phyloP scores from a whole-genome alignment of 768 basidiomycete species.

The Pulveroboletus sp. region DNA sequence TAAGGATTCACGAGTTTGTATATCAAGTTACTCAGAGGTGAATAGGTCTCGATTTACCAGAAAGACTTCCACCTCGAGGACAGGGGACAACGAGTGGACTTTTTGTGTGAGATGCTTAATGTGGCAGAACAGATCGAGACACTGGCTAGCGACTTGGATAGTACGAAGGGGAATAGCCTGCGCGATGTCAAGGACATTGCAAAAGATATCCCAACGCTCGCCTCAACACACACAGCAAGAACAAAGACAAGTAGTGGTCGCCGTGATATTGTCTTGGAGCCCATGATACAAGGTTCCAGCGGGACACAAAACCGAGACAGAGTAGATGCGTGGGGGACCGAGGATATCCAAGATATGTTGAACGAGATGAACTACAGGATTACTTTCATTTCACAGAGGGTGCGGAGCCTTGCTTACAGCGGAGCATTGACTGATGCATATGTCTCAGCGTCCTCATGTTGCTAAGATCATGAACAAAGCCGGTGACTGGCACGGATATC shows the following conservation, averaged over 20 bases:
- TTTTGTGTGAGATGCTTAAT: conserved; percentile 14
- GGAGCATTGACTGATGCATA: no score
- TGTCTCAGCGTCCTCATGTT: no score
- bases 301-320: no score
- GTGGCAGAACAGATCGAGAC: not conserved
- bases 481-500: no score
- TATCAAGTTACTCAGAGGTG: not conserved
- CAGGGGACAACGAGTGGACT: not conserved
- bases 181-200: not conserved
- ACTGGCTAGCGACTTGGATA: conserved; percentile 1
- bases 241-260: not conserved
- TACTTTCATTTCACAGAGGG: no score
- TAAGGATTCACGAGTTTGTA: not conserved
- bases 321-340: no score
- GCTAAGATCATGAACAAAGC: no score
- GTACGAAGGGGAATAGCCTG: not conserved
- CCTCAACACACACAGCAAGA: not conserved
- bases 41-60: no score
- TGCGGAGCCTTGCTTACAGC: no score
- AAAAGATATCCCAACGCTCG: not conserved
- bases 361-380: no score
- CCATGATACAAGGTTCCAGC: not conserved
- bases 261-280: not conserved
- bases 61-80: not conserved
- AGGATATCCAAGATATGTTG: no score